phyloP scores from a whole-genome alignment of 768 basidiomycete species.

The Xanthoconium stramineum region DNA sequence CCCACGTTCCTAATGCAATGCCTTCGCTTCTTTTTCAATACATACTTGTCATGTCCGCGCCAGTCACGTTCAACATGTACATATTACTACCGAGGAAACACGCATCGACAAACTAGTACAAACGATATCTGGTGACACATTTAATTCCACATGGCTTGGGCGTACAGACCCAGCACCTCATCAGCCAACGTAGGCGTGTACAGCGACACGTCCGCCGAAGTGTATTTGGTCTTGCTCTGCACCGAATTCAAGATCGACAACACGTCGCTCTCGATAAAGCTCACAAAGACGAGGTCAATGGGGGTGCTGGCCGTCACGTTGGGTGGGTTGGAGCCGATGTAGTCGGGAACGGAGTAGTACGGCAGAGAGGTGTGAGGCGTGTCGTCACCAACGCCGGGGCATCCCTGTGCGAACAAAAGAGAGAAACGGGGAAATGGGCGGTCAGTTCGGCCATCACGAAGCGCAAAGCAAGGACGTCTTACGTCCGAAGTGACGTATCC shows the following conservation, averaged over 20 bases:
- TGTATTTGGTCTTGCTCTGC: conserved; percentile 49
- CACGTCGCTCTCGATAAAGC: conserved; percentile 59
- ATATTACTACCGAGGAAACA: not conserved
- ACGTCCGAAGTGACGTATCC: conserved; percentile 78
- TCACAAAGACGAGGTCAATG: conserved; percentile 74
- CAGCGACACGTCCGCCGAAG: conserved; percentile 44
- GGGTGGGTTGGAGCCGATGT: conserved; percentile 55
- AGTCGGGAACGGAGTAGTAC: conserved; percentile 52
- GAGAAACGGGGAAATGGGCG: not conserved
- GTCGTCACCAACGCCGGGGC: conserved; percentile 77
- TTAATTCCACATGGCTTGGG: conserved; percentile 30
- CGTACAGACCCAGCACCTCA: conserved; percentile 39
- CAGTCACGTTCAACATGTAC: no score
- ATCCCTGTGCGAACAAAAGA: conserved; percentile 40
- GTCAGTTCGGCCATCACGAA: not conserved
- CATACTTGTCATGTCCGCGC: no score
- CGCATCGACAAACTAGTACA: not conserved
- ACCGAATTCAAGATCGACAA: conserved; percentile 53
- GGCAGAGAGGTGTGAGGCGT: conserved; percentile 59
- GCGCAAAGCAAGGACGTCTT: conserved; percentile 18
- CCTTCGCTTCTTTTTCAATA: not conserved
- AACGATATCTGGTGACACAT: not conserved
- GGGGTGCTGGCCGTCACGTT: conserved; percentile 44
- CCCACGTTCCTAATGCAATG: no score
- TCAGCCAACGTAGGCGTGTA: conserved; percentile 50